Evolutionary conservation across 2,329 filamentous ascomycete genomes (phyloP).

Genomic region (Ascochyta rabiei): DNA sequence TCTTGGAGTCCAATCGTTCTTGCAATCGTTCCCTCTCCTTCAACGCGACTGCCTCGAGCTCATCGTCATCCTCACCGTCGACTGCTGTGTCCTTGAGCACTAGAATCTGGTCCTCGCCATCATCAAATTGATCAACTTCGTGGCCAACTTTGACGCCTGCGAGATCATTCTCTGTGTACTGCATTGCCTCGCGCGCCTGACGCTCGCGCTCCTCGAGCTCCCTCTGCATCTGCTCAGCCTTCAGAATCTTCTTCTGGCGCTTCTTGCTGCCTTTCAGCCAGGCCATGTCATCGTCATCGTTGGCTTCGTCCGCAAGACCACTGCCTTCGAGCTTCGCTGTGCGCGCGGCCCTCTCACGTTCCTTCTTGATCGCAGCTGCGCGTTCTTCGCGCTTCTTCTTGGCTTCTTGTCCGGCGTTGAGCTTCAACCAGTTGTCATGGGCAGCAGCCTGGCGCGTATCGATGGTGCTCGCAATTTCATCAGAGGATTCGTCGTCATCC

Average conservation of each 20-base stretch:
- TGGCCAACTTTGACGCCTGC: conserved; percentile 92
- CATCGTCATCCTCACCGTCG: conserved; percentile 81
- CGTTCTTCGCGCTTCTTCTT: conserved; percentile 81
- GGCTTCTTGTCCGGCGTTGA: conserved; percentile 71
- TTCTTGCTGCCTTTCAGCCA: conserved; percentile 94
- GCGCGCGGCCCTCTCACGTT: conserved; percentile 81
- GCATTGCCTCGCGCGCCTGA: conserved; percentile 65
- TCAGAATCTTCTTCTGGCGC: conserved; percentile 86
- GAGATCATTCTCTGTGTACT: conserved; percentile 85
- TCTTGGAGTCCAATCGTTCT: conserved; percentile 84
- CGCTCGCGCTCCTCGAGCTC: conserved; percentile 74
- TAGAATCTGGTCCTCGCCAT: conserved; percentile 83
- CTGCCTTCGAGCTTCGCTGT: conserved; percentile 78
- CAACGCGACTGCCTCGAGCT: conserved; percentile 79
- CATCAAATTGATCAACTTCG: conserved; percentile 79
- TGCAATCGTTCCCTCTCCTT: conserved; percentile 73
- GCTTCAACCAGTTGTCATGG: conserved; percentile 75
- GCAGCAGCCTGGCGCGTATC: conserved; percentile 77
- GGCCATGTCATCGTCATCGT: conserved; percentile 74
- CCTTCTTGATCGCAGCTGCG: conserved; percentile 83
- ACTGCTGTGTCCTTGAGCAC: conserved; percentile 95
- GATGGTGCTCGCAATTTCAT: conserved; percentile 79
- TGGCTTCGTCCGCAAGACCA: conserved; percentile 79
- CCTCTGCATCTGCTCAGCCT: conserved; percentile 71
- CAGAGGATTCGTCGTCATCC: conserved; percentile 61